A percentile compares a stretch with the other conserved stretches of the same genome.
Conservation (phyloP, 2,329 filamentous ascomycete species). For the Xylaria sp. region DNA sequence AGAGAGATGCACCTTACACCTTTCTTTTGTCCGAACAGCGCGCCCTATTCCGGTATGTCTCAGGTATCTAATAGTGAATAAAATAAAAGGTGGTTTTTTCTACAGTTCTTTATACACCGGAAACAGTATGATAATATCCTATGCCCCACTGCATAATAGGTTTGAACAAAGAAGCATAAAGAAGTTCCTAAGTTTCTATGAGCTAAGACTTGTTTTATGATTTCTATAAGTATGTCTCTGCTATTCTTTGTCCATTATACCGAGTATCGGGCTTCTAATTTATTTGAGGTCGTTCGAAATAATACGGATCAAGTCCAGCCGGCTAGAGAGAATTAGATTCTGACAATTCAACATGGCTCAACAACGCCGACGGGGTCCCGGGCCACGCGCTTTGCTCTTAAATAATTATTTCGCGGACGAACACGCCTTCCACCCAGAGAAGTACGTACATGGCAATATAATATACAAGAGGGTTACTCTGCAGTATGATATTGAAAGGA, state of each 20-base stretch:
- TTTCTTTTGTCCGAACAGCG: too few species aligned
- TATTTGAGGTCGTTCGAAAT: background rate
- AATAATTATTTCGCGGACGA: background rate
- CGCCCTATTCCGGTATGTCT: too few species aligned
- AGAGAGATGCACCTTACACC: too few species aligned
- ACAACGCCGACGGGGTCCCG: too few species aligned
- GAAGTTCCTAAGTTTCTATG: background rate
- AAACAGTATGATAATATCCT: background rate
- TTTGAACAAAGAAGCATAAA: slow-evolving; percentile 3
- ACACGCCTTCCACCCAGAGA: slow-evolving; percentile 10
- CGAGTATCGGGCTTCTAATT: background rate
- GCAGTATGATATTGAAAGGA: background rate
- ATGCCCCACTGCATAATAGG: background rate
- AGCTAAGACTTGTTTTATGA: too few species aligned
- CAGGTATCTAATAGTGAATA: too few species aligned
- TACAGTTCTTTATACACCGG: background rate
- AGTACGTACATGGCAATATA: background rate
- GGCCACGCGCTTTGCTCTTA: background rate
- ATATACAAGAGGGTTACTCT: slow-evolving; percentile 3
- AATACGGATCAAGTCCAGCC: background rate
- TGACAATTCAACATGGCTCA: slow-evolving; percentile 6
- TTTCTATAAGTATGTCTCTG: background rate
- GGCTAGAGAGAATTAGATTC: background rate
- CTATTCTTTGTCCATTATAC: background rate
- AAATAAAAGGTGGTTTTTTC: too few species aligned